These are phyloP conservation scores for Neophaeococcomyces mojaviensis DNA, from an alignment of 2,329 filamentous ascomycete species.

Conservation along the genomic window DNA sequence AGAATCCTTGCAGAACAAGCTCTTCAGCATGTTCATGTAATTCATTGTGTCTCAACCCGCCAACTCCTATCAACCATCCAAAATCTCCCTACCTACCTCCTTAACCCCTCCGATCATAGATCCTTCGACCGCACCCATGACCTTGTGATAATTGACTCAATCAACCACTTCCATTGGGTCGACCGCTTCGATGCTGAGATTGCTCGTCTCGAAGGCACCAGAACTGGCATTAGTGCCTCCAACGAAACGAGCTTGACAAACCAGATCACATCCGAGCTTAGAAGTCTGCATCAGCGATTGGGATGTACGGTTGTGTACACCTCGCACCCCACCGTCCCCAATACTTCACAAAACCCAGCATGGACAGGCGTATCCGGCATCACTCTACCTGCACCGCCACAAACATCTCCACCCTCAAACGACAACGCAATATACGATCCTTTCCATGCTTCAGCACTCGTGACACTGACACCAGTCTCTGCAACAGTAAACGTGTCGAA, in stretches of 20 bases:
- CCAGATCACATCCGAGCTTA: slow-evolving; percentile 23
- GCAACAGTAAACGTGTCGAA: slow-evolving; percentile 29
- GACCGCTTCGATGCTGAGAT: slow-evolving; percentile 40
- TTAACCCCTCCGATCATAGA: slow-evolving; percentile 34
- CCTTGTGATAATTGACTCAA: slow-evolving; percentile 48
- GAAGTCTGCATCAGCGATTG: slow-evolving; percentile 31
- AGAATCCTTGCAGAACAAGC: slow-evolving; percentile 22
- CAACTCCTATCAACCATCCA: slow-evolving; percentile 45
- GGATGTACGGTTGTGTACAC: slow-evolving; percentile 35
- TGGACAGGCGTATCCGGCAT: slow-evolving; percentile 9
- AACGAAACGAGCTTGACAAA: background rate
- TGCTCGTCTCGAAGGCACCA: slow-evolving; percentile 26
- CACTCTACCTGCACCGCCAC: slow-evolving; percentile 8
- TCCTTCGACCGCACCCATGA: slow-evolving; percentile 42
- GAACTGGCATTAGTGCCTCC: background rate
- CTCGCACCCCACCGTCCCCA: slow-evolving; percentile 14
- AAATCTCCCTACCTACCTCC: slow-evolving; percentile 44
- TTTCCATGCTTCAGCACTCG: slow-evolving; percentile 22
- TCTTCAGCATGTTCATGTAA: slow-evolving; percentile 52
- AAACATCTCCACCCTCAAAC: too few relatives aligned
- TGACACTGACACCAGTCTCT: slow-evolving; percentile 32
- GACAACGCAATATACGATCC: background rate
- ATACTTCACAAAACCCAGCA: slow-evolving; percentile 3
- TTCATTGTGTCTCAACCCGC: slow-evolving; percentile 46
- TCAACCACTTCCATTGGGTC: slow-evolving; percentile 50